These are phyloP conservation scores for Coffea humblotiana DNA, from an alignment of 305 asterid genomes.

Conservation along the genomic window DNA sequence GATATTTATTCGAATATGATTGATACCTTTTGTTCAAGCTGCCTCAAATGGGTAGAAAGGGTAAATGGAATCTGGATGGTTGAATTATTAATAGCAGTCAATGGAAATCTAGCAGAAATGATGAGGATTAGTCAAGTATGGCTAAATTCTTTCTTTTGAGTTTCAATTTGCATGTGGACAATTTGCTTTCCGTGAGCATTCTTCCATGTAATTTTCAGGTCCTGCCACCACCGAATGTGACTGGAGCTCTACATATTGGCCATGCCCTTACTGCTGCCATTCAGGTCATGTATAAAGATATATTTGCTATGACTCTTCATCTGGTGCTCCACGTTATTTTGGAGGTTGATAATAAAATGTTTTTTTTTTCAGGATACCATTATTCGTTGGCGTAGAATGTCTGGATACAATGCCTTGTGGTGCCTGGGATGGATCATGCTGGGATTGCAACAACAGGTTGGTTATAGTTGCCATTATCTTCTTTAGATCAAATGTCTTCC, in stretches of 20 bases:
- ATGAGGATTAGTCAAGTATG: not conserved
- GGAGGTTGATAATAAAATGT: conserved; percentile 17
- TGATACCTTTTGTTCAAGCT: not conserved
- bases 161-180: not conserved
- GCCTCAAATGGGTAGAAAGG: not conserved
- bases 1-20: not conserved
- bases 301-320: conserved; percentile 13
- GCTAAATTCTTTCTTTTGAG: not conserved
- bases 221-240: conserved; percentile 93
- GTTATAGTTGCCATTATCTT: conserved; percentile 4
- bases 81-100: not conserved
- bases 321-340: not conserved
- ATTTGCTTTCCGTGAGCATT: not conserved
- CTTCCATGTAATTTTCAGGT: conserved; percentile 51
- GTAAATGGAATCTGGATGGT: not conserved
- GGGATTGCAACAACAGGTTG: conserved; percentile 97
- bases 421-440: conserved; percentile 98
- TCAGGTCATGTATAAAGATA: conserved; percentile 48
- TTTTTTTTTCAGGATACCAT: conserved; percentile 69
- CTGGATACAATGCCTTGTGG: conserved; percentile 91
- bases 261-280: conserved; percentile 97
- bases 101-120: not conserved
- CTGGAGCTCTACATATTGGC: conserved; percentile 95
- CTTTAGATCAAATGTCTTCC: not conserved
- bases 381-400: conserved; percentile 95